Evolutionary conservation across 2,329 filamentous ascomycete species (phyloP), one percentile per base, ranked within the genome.

Genomic region (Colletotrichum somersetense): DNA sequence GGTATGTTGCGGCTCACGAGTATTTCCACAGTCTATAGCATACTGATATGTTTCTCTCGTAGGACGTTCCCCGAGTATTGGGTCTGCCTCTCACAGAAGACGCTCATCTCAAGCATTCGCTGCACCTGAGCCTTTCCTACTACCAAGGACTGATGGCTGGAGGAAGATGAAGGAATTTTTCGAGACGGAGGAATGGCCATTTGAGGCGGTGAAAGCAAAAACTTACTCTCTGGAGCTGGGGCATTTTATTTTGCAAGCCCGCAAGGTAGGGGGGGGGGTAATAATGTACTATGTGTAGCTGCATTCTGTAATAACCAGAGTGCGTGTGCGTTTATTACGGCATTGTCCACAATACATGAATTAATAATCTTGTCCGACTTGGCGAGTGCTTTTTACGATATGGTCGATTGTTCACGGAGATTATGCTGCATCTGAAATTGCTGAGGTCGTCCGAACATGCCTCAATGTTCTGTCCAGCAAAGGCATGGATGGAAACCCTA

Each of bases 11-110:
- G 44, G 56, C 12, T 30, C 11, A 40, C 3, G 1, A 40, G 8
- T 23, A 12, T 53, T 23, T 2, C 11, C 5, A 11, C 33, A 18
- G n/a, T 30, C 18, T 42, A 48, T 6, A 35, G 18, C 16, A 3
- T 30, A 68, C 77, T 79, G 71, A 80, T 64, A 79, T 65, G 2
- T 58, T n/a, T 30, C 3, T 55, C 7, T 72, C 85, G 83, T 81
- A 85, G 74, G 79, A 83, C 61, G 80, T 85, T 70, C 81, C 83
- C 16, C 83, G 84, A 65, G 85, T 93, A 42, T 82, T 92, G 42
- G 84, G 85, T 61, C 81, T 93, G 48, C 91, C 91, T 1, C 83
- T 96, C 64, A 94, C 92, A 5, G 91, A 93, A 76, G 93, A 96
- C 79, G 88, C 90, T 50, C 88, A 92, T 76, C 82, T 94, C 72